Evolutionary conservation across 805 yeast species (phyloP).

Genomic region (Isabelozyma heimii): DNA sequence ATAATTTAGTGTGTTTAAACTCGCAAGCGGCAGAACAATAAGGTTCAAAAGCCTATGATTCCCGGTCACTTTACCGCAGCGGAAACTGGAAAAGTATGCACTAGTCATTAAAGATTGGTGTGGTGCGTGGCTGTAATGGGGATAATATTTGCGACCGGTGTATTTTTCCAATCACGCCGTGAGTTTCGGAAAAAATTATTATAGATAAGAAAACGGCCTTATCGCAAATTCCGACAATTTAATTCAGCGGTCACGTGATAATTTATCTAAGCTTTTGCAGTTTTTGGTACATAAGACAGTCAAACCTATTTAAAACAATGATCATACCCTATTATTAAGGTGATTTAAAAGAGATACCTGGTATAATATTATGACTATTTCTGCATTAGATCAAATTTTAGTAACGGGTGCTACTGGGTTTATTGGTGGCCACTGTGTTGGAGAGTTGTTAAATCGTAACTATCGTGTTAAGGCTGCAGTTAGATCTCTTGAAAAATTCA

Average conservation of each 20-base stretch:
- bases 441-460: conserved; percentile 5
- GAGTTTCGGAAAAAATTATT: neutral
- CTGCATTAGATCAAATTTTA: conserved; percentile 4
- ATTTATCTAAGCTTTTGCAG: neutral
- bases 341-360: neutral
- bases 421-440: conserved; percentile 15
- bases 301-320: neutral
- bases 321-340: neutral
- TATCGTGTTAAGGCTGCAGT: neutral
- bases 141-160: neutral
- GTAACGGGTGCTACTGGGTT: conserved; percentile 18
- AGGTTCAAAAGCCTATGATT: neutral
- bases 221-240: neutral
- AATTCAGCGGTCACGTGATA: neutral
- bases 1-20: neutral
- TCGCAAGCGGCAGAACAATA: neutral
- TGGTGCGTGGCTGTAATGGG: neutral
- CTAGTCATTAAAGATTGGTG: neutral
- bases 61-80: neutral
- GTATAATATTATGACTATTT: neutral
- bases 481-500: conserved; percentile 2
- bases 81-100: neutral
- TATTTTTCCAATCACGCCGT: neutral
- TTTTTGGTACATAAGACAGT: neutral
- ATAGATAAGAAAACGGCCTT: neutral